A percentile compares a stretch with the other conserved stretches of the same genome.
These are phyloP conservation scores for Emmonsia crescens DNA, from an alignment of 2,329 filamentous ascomycete genomes.

Conservation along the genomic window DNA sequence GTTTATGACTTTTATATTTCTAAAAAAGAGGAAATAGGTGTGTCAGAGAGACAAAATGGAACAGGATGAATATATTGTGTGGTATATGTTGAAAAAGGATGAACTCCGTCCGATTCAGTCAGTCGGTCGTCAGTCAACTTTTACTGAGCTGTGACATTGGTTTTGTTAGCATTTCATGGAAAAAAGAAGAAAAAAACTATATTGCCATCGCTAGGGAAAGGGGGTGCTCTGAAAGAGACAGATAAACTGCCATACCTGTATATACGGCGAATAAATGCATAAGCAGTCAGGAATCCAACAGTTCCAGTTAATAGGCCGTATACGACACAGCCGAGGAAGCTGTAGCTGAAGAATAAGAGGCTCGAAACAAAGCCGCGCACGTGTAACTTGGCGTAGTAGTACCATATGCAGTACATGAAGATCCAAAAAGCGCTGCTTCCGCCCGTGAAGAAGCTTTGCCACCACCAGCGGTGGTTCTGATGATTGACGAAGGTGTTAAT, in stretches of 20 bases:
- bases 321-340: constrained; percentile 66
- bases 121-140: constrained; percentile 10
- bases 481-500: constrained; percentile 5
- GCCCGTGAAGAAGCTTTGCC: constrained; percentile 74
- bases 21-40: neutral
- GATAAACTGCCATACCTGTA: constrained; percentile 53
- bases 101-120: neutral
- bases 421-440: constrained; percentile 70
- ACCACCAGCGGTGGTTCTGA: constrained; percentile 83
- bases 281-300: constrained; percentile 72
- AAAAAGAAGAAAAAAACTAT: too few relatives aligned
- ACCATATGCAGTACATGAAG: constrained; percentile 73
- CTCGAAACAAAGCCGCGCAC: constrained; percentile 70
- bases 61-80: neutral
- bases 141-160: constrained; percentile 9
- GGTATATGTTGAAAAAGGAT: neutral
- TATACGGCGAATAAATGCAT: constrained; percentile 72
- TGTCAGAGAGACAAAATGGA: too few relatives aligned
- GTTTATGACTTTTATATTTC: neutral
- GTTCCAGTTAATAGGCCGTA: constrained; percentile 76
- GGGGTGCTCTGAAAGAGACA: neutral
- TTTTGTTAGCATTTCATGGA: neutral
- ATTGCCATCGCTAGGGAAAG: neutral
- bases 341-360: constrained; percentile 77
- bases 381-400: constrained; percentile 69